These are phyloP conservation scores for Kwoniella sp. DNA, from an alignment of 768 basidiomycete genomes.

Conservation along the genomic window DNA sequence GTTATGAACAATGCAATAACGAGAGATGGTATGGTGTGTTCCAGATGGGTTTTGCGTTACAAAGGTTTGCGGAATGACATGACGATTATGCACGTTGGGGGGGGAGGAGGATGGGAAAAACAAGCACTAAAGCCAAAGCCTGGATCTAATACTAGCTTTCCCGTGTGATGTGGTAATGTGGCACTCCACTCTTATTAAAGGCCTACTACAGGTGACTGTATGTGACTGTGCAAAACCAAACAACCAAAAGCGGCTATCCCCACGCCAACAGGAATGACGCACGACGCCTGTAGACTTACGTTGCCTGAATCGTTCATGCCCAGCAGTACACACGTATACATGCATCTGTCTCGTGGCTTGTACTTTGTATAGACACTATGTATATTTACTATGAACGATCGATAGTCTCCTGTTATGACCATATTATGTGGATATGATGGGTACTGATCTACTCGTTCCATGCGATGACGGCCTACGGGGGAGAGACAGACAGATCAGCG, in stretches of 20 bases:
- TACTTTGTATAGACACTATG: no score
- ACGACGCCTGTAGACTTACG: slow-evolving; percentile 6
- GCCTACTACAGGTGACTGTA: no score
- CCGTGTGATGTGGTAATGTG: neutral
- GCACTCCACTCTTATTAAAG: slow-evolving; percentile 6
- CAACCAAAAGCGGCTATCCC: neutral
- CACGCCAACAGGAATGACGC: slow-evolving; percentile 6
- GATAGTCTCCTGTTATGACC: no score
- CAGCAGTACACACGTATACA: neutral
- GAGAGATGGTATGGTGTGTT: neutral
- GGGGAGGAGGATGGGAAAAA: neutral
- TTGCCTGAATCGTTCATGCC: neutral
- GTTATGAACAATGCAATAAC: slow-evolving; percentile 3
- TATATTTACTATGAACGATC: no score
- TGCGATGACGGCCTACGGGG: slow-evolving; percentile 48
- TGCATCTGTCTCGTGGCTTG: neutral
- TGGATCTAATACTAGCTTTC: neutral
- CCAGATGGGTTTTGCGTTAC: neutral
- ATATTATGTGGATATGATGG: no score
- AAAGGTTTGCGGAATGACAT: neutral
- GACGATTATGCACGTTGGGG: neutral
- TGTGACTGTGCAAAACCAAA: no score
- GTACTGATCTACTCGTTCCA: slow-evolving; percentile 54
- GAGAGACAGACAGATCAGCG: slow-evolving; percentile 2
- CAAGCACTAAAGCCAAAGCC: neutral